phyloP scores from a whole-genome alignment of 805 yeast genomes.

The Teunomyces kruisii region DNA sequence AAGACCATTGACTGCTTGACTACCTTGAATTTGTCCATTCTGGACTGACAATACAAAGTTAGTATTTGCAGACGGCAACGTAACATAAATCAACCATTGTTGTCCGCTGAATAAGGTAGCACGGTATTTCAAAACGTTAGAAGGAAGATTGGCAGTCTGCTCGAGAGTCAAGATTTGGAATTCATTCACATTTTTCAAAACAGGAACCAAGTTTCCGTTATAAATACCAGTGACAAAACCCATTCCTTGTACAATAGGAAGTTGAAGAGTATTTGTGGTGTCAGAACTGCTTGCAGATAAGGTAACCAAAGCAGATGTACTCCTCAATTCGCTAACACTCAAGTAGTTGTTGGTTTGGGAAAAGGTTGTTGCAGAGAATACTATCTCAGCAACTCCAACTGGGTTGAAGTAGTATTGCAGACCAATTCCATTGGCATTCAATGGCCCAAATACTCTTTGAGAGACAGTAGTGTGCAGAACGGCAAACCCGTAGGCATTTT shows the following conservation, averaged over 20 bases:
- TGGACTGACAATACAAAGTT: conserved; percentile 32
- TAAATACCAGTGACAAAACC: conserved; percentile 56
- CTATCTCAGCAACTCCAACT: conserved; percentile 51
- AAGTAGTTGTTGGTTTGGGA: conserved; percentile 34
- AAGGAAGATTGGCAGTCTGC: conserved; percentile 4
- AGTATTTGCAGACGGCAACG: conserved; percentile 40
- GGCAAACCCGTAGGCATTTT: conserved; percentile 55
- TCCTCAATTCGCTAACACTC: conserved; percentile 46
- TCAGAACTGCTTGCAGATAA: conserved; percentile 30
- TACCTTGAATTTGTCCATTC: conserved; percentile 36
- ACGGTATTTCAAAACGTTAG: conserved; percentile 33
- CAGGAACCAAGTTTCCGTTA: conserved; percentile 53
- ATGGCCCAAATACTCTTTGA: conserved; percentile 47
- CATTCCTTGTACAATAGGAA: conserved; percentile 61
- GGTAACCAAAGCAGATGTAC: conserved; percentile 51
- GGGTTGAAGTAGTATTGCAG: conserved; percentile 58
- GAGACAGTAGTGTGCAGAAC: conserved; percentile 51
- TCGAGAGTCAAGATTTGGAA: background rate
- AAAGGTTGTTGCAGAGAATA: conserved; percentile 55
- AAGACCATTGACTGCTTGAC: conserved; percentile 41
- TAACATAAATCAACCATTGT: conserved; percentile 54
- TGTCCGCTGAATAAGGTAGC: conserved; percentile 39
- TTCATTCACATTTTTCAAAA: conserved; percentile 38
- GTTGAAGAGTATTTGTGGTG: conserved; percentile 37
- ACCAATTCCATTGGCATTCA: conserved; percentile 42